Conservation (phyloP, 176 grass and related monocot genomes). For the Oryza officinalis region DNA sequence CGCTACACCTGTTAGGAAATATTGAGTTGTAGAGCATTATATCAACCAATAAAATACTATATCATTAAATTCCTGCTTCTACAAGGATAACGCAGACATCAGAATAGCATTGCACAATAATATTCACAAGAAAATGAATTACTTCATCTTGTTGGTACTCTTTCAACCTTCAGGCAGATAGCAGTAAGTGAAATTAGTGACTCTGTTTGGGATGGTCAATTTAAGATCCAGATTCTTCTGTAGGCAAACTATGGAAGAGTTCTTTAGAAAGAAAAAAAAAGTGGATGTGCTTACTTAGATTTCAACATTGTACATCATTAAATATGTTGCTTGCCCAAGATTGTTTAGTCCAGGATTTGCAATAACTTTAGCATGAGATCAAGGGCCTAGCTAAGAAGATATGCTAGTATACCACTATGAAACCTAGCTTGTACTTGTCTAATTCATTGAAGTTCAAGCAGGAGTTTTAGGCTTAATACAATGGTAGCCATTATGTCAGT, state of each 20-base stretch:
- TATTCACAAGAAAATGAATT: constrained; percentile 1
- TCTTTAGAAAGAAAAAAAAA: neutral
- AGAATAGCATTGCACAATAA: constrained; percentile 16
- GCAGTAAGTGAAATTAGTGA: neutral
- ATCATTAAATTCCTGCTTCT: constrained; percentile 13
- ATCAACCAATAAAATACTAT: constrained; percentile 7
- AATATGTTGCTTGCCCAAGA: no score
- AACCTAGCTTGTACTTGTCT: no score
- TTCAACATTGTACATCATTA: neutral
- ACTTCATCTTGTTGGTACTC: constrained; percentile 1
- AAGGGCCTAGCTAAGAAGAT: no score
- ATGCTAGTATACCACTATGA: no score
- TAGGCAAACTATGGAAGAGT: neutral
- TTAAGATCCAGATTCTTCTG: neutral
- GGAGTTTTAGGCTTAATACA: neutral
- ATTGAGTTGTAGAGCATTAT: neutral
- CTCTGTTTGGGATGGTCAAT: neutral
- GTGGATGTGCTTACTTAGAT: neutral
- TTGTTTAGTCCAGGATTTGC: no score
- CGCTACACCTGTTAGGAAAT: constrained; percentile 66
- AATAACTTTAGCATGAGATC: no score
- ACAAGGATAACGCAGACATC: constrained; percentile 14
- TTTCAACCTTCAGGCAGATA: neutral
- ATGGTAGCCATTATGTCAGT: neutral
- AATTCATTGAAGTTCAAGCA: no score